Evolutionary conservation across 371 early-diverging fungal species (phyloP), one percentile per base, ranked within the genome.

Genomic region (Mucor racemosus): DNA sequence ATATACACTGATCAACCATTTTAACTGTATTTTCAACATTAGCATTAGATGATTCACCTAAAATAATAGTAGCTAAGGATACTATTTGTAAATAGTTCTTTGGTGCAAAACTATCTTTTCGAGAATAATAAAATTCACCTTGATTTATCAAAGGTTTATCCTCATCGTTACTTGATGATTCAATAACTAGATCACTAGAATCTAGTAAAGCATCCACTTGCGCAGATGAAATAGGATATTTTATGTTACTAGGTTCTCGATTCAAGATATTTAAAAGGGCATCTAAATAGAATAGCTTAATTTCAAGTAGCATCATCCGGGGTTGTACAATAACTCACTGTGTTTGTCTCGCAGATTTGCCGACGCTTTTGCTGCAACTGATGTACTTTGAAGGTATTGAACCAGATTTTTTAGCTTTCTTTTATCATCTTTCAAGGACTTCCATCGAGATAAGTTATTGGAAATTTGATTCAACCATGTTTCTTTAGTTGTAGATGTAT

Each of bases 391-490:
- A 11, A 64, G 8, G 7, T 41, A 13, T 14, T 59, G 53, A 17
- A 64, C 60, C 6, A 68, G 11, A 6, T 53, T 60, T 5, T 53
- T 44, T 11, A 68, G 14, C 1, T 53, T 54, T 8, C 64, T 42
- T 55, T 53, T 36, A 8, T 60, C 53, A 9, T 64, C 44, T 53
- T 64, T 14, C 4, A 60, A 8, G 13, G 46, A 40, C 19, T 58
- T 35, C 69, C 69, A 68, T 2, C 31, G 42, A 14, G 39, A 13
- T 13, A 55, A 7, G 15, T 64, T 68, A 21, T 58, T 41, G 4
- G 17, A 6, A 3, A 68, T 64, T 6, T 36, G 46, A 0, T 59
- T 42, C 8, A 63, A 5, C 58, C 63, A 68, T 0, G 17, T 21
- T 53, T 58, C 41, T 21, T 64, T 63, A 13, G 64, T 58, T 10